Conservation (phyloP, 1,284 basidiomycete species). For the Gastroboletus turbinatus region DNA sequence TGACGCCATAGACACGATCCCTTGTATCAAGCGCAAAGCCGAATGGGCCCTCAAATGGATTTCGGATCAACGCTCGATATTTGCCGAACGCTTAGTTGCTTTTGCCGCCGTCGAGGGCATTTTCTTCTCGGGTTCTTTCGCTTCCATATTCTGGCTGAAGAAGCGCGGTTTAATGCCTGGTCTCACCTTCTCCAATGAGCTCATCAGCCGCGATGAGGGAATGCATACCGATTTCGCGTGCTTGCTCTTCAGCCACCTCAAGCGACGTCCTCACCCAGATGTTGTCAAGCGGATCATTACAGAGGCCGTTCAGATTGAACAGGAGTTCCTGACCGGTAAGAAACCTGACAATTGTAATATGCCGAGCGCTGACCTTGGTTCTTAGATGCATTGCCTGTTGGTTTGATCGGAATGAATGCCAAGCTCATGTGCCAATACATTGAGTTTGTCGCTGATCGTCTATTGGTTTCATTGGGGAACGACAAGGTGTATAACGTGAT, state of each 20-base stretch:
- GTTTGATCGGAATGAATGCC: constrained; percentile 83
- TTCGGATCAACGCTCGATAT: constrained; percentile 78
- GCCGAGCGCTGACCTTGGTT: not conserved
- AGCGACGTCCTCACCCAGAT: constrained; percentile 78
- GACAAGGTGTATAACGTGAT: constrained; percentile 74
- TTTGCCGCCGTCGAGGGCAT: constrained; percentile 99
- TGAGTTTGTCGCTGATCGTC: constrained; percentile 93
- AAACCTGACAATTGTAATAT: not conserved
- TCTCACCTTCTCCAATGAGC: constrained; percentile 94
- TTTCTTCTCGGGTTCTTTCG: constrained; percentile 95
- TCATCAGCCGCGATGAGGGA: constrained; percentile 97
- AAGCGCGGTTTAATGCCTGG: constrained; percentile 99
- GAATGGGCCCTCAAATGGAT: constrained; percentile 97
- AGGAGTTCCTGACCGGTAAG: constrained; percentile 81
- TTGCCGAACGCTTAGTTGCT: constrained; percentile 90
- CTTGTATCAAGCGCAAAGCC: constrained; percentile 89
- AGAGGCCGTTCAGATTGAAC: constrained; percentile 84
- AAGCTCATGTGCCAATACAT: constrained; percentile 93
- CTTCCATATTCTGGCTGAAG: constrained; percentile 98
- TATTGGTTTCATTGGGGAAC: constrained; percentile 84
- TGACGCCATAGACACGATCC: constrained; percentile 92
- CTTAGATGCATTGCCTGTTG: constrained; percentile 68
- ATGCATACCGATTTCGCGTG: constrained; percentile 99
- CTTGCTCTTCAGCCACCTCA: constrained; percentile 87
- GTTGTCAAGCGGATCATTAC: constrained; percentile 73